Base-by-base conservation (phyloP, 2,329 filamentous ascomycete genomes). In the Arthrobotrys iridis region DNA sequence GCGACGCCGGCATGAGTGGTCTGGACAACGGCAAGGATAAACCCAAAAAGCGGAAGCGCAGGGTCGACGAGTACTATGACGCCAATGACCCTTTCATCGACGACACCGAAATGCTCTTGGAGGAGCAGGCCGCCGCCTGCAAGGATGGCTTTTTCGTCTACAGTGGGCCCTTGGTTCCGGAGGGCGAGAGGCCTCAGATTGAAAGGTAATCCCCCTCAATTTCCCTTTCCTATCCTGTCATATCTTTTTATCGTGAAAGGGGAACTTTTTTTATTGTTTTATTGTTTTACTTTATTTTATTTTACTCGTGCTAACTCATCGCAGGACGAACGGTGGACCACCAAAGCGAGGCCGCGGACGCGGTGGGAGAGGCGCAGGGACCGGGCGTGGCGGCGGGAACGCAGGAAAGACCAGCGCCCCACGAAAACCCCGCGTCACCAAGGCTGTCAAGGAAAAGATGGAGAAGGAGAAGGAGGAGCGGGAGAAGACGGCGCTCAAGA, bases 81-180 rank as follows among this genome's bases (percentile, higher is more conserved):
- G 90, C 91, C 79, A 90, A 91, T 52, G 91, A 93, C 80, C 91
- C 90, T 62, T 94, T 94, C 82, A 88, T 94, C 66, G 95, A 99
- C 80, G 95, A 99, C 81, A 96, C 93, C 0, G 95, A 99, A 82
- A 83, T 97, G 80, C 86, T 96, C 0, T 98, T 94, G 94, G 93
- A 98, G 82, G 93, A 96, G 80, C 92, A 96, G 81, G 94, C 94
- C 4, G 93, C 94, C 3, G 93, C 95, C 50, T 94, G 92, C 78
- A 92, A 94, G 79, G 95, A 98, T 81, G 95, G 95, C 0, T 99
- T 98, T 84, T 99, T 98, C 81, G 95, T 99, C 0, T 99, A 97
- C 83, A 96, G 92, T 75, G 95, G 95, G 2, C 94, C 94, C 6
- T 85, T 99, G 50, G 88, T 98, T 20, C 91, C 91, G 3, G 93